Conservation (phyloP, 1,284 basidiomycete genomes). For the Caloboletus inedulis region DNA sequence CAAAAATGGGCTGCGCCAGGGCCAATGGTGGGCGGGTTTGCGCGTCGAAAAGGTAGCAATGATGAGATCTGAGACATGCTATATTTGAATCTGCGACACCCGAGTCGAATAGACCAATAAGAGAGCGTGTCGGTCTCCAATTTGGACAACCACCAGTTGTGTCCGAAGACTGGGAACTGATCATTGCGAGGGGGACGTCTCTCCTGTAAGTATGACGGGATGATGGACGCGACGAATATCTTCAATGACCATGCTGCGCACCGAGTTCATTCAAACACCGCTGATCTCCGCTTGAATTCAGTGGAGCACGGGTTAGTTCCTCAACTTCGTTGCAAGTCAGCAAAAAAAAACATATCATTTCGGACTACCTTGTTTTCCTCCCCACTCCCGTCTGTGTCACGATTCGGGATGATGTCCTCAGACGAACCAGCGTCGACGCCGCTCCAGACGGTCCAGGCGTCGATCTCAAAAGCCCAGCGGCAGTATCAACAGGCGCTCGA, state of each 20-base stretch:
- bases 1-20: not conserved
- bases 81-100: not conserved
- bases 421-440: slow-evolving; percentile 31
- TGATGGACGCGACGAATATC: too few species aligned
- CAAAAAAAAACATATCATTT: slow-evolving; percentile 1
- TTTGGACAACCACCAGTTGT: not conserved
- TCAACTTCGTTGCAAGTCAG: not conserved
- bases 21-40: not conserved
- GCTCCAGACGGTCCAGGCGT: slow-evolving; percentile 27
- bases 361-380: not conserved
- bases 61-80: not conserved
- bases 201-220: too few species aligned
- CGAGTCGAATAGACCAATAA: not conserved
- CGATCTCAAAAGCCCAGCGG: slow-evolving; percentile 44
- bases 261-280: not conserved
- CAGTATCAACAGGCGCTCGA: slow-evolving; percentile 86
- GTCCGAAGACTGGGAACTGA: too few species aligned
- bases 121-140: not conserved
- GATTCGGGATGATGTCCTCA: slow-evolving; percentile 32
- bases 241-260: too few species aligned
- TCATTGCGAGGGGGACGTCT: too few species aligned
- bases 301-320: not conserved
- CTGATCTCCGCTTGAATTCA: slow-evolving; percentile 18
- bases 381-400: slow-evolving; percentile 7
- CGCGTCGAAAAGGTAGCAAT: not conserved